Conservation (phyloP, 176 grass and related monocot genomes). For the Triticum dicoccoides region DNA sequence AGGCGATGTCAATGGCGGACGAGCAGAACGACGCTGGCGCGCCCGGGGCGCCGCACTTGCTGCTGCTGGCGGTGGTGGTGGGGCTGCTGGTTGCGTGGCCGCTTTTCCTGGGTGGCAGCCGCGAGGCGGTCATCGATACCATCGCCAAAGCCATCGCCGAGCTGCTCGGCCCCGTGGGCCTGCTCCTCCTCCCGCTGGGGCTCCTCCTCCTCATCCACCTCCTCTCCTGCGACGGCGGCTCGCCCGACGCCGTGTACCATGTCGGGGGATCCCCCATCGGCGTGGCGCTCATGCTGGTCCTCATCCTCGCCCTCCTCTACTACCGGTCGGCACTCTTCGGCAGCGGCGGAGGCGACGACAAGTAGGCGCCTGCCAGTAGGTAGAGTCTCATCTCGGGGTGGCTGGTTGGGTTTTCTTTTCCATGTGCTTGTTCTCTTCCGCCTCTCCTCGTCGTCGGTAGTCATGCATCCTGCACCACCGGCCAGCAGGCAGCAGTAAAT, state of each 20-base stretch:
- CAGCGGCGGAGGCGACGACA: conserved; percentile 37
- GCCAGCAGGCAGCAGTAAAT: neutral
- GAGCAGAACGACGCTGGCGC: conserved; percentile 39
- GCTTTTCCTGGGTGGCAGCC: conserved; percentile 60
- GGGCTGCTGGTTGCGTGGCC: conserved; percentile 51
- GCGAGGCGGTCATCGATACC: conserved; percentile 41
- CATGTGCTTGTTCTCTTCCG: conserved; percentile 18
- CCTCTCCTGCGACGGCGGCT: conserved; percentile 68
- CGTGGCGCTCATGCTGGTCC: conserved; percentile 57
- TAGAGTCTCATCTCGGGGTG: neutral
- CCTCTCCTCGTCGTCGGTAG: neutral
- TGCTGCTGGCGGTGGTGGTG: conserved; percentile 62
- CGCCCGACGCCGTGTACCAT: conserved; percentile 69
- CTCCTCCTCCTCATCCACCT: conserved; percentile 62
- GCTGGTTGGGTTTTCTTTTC: neutral
- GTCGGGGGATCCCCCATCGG: conserved; percentile 62
- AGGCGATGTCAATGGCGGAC: conserved; percentile 28
- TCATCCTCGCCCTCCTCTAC: conserved; percentile 75
- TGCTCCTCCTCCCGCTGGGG: conserved; percentile 56
- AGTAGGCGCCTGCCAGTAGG: neutral
- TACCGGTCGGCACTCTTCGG: conserved; percentile 52
- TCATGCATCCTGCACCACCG: too few species aligned
- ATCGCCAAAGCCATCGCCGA: conserved; percentile 47
- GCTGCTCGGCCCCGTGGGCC: conserved; percentile 55
- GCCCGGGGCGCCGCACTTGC: conserved; percentile 45